Evolutionary conservation across 2,329 filamentous ascomycete species (phyloP), one percentile per base, ranked within the genome.

Genomic region (Stachybotrys chartarum): DNA sequence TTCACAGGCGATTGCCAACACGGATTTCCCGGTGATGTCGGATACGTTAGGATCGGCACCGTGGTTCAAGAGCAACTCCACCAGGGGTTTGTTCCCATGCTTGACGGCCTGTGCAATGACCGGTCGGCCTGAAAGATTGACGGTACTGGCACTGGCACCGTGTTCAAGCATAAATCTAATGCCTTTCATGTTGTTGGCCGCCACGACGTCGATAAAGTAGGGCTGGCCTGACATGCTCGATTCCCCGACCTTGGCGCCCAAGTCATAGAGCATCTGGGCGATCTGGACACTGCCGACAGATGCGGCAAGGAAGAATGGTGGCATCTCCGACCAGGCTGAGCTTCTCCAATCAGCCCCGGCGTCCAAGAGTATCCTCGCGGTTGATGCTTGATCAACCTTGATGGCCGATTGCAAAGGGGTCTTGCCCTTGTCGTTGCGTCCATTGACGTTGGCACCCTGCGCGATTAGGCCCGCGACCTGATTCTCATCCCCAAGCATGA

Each of bases 381-480:
- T 63, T 11, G 63, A 60, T 5, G 54, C 30, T 39, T 61, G 58
- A 48, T 62, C 53, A 16, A 56, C 56, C 8, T 56, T 56, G 18
- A 63, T 59, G 30, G 64, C 62, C 10, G 60, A 61, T 18, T 63
- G 60, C 10, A 66, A 56, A 3, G 63, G 54, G 2, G 60, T 63
- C 24, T 62, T 58, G 3, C 61, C 59, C 6, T 61, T 53, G 7
- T 64, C 60, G 50, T 64, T 59, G 32, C 58, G 58, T 18, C 64
- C 63, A 55, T 66, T 61, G 31, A 65, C 56, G 50, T 62, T 64
- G 50, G 61, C 62, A 11, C 64, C 64, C 50, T 65, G 59, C 6
- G 56, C 50, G 31, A 65, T 31, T 30, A 66, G 59, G 2, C 57
- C 60, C 12, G 56, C 52, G 17, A 66, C 56, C 7, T 63, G 64